Percentiles rank a stretch among this genome's conserved stretches.
These are phyloP conservation scores for Pterocarpus macrocarpus DNA, from an alignment of 306 rosid species.

Conservation along the genomic window DNA sequence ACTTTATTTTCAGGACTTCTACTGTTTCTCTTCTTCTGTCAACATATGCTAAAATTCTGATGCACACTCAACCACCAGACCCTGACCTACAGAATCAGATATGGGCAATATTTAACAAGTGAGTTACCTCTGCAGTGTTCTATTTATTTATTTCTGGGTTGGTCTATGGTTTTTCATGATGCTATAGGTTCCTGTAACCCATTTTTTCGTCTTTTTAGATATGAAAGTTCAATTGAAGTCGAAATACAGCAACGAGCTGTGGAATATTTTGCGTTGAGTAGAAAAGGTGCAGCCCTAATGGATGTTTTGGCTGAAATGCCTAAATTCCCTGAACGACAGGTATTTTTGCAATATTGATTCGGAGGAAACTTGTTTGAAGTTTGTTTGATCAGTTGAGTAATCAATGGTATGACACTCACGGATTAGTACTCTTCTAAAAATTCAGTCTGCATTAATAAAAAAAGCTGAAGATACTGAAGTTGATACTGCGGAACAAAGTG, in stretches of 20 bases:
- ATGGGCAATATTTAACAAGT: constrained; percentile 96
- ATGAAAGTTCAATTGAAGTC: constrained; percentile 97
- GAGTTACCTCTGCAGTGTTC: constrained; percentile 52
- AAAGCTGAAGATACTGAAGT: constrained; percentile 95
- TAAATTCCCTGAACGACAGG: constrained; percentile 99
- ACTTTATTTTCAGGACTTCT: constrained; percentile 74
- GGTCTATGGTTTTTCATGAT: constrained; percentile 30
- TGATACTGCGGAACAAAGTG: constrained; percentile 97
- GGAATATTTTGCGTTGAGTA: constrained; percentile 90
- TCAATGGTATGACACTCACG: constrained; percentile 26
- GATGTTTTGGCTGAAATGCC: constrained; percentile 99
- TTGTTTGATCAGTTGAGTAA: constrained; percentile 43
- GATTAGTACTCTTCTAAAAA: constrained; percentile 39
- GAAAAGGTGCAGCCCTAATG: constrained; percentile 87
- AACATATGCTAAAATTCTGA: constrained; percentile 95
- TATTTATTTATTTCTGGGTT: constrained; percentile 25
- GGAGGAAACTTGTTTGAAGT: constrained; percentile 36
- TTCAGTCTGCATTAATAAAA: constrained; percentile 92
- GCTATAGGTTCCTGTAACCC: constrained; percentile 49
- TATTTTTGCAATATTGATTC: constrained; percentile 51
- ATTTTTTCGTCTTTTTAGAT: constrained; percentile 61
- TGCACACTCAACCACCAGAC: constrained; percentile 98
- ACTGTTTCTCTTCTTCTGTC: constrained; percentile 94
- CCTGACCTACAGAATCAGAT: constrained; percentile 95
- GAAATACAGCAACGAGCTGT: constrained; percentile 99